Base-by-base conservation (phyloP, 1,284 basidiomycete genomes). In the Melampsora americana region DNA sequence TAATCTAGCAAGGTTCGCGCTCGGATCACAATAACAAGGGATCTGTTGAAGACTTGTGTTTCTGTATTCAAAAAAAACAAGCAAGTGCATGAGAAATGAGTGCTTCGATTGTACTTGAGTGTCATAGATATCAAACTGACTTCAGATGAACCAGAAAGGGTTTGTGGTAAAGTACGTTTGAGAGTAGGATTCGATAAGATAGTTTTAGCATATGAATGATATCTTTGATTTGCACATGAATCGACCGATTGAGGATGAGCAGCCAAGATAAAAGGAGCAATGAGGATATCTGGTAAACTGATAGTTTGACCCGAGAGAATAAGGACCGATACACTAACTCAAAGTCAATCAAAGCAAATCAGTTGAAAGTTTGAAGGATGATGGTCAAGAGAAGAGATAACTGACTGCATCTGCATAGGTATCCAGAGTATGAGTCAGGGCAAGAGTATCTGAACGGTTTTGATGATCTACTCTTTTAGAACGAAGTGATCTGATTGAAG, bases 1-100 rank as follows among this genome's bases (percentile, higher is more conserved):
- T 16, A 92, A 53, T n/a, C 53, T 32, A 18, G 72, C 53, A 28
- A 75, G 39, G 66, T 35, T 67, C 18, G 65, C 28, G 28, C 56
- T 35, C 60, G 30, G 42, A 46, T 56, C 66, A n/a, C 48, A 50
- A 59, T 28, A 30, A 64, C 32, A 71, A 71, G 5, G 28, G 26
- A n/a, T 64, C 46, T 30, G 62, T 46, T 64, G 61, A 50, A 11
- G 14, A 35, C 4, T 4, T 44, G 23, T 28, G 59, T 46, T n/a
- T 16, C 30, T 23, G 7, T 20, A 30, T 28, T n/a, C n/a, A 60
- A 59, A 18, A 9, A 56, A 39, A 9, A n/a, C n/a, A n/a, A n/a
- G n/a, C n/a, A n/a, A n/a, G n/a, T n/a, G n/a, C n/a, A n/a, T n/a
- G n/a, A n/a, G n/a, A n/a, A 20, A 62, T 30, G 32, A 62, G 23